Base-by-base conservation (phyloP, 176 grass and related monocot genomes). In the Elymus sibiricus region DNA sequence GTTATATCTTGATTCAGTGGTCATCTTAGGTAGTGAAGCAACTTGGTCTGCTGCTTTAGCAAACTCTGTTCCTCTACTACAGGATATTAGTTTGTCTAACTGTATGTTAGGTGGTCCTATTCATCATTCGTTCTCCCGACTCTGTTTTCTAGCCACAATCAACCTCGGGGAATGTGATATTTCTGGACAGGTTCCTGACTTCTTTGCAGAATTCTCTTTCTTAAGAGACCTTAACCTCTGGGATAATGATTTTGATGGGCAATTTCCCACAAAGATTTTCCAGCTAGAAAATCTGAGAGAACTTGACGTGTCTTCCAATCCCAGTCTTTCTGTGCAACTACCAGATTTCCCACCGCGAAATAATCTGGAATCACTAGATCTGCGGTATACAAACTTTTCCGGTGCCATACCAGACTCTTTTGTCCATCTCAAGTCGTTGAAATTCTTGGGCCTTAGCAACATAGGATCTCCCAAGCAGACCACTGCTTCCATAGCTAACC, bases 21-120 rank as follows among this genome's bases (percentile, higher is more conserved):
- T n/a, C 49, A 60, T 91, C 8, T 65, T 8, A 1, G 14, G n/a
- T 21, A 4, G 7, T 13, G 76, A 35, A 42, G 4, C 24, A 17
- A 82, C 31, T 31, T 91, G 89, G 85, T 87, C 79, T 16, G 2
- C 0, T n/a, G n/a, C 25, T 55, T 76, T 79, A 42, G 53, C 73
- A n/a, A 7, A 64, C 11, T 86, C 64, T 2, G 44, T 70, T 61
- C 83, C 88, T 35, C 71, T 16, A 16, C 38, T 90, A 7, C 62
- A 86, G 44, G 16, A 19, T 44, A 51, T 90, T 26, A n/a, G n/a
- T n/a, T n/a, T n/a, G n/a, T n/a, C n/a, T n/a, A n/a, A n/a, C n/a
- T n/a, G n/a, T n/a, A n/a, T n/a, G n/a, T n/a, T n/a, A n/a, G n/a
- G n/a, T n/a, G 72, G 79, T 64, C 22, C 61, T 8, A 63, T 90